Percentiles rank a stretch among this genome's conserved stretches.
phyloP scores from a whole-genome alignment of 1,284 basidiomycete genomes.

The Puccinia brachypodii region DNA sequence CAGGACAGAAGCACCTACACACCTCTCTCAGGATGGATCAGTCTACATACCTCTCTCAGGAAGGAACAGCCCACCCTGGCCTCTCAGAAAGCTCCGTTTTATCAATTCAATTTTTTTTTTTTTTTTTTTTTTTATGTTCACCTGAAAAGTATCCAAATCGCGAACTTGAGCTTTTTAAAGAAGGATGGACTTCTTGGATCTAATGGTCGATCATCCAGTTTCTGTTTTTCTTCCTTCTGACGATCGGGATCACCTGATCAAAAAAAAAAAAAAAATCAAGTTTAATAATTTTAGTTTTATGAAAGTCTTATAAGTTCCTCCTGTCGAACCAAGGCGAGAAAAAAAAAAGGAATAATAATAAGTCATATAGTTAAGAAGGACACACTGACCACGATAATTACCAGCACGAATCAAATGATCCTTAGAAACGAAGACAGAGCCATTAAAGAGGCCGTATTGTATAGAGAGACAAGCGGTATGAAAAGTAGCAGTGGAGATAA shows the following conservation, averaged over 20 bases:
- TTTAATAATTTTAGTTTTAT: too few species aligned
- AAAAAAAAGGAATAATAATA: too few species aligned
- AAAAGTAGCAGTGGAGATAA: slow-evolving; percentile 25
- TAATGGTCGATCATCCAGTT: neutral
- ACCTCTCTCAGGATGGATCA: too few species aligned
- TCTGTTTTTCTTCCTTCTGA: neutral
- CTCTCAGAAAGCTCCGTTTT: neutral
- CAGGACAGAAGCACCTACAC: too few species aligned
- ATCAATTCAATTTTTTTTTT: too few species aligned
- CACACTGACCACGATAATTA: slow-evolving; percentile 1
- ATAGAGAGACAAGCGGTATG: slow-evolving; percentile 32
- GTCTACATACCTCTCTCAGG: too few species aligned
- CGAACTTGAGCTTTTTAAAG: slow-evolving; percentile 14
- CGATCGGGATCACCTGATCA: neutral
- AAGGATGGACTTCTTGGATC: neutral
- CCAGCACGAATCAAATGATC: neutral
- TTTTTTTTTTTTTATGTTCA: too few species aligned
- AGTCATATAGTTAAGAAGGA: too few species aligned
- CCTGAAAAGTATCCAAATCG: slow-evolving; percentile 23
- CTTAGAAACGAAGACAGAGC: neutral
- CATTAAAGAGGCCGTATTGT: slow-evolving; percentile 15
- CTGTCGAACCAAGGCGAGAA: too few species aligned
- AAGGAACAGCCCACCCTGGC: neutral
- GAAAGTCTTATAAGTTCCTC: too few species aligned
- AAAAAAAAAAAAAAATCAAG: too few species aligned